These are phyloP conservation scores for Clonostachys chloroleuca DNA, from an alignment of 2,329 filamentous ascomycete genomes.

Conservation along the genomic window DNA sequence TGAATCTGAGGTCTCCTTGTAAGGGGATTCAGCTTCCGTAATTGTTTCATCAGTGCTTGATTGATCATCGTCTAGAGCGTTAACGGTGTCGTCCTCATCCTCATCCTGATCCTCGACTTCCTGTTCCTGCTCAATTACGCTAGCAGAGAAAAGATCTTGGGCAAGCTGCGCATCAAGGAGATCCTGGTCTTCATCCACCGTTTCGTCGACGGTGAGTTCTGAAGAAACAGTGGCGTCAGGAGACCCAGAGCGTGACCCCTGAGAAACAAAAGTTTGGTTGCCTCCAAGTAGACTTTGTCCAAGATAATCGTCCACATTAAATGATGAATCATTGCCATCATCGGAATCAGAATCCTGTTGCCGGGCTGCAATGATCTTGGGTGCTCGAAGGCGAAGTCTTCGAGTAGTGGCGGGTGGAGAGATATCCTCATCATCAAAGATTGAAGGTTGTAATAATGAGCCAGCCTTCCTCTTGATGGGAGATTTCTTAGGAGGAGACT, in stretches of 20 bases:
- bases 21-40: neutral
- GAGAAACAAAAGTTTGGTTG: no score
- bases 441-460: neutral
- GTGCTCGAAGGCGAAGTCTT: no score
- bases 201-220: neutral
- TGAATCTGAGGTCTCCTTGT: neutral
- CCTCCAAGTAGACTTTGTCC: no score
- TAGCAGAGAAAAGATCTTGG: neutral
- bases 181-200: neutral
- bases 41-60: neutral
- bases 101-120: neutral
- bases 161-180: neutral
- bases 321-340: no score
- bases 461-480: neutral
- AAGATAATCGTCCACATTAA: no score
- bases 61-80: neutral
- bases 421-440: conserved; percentile 1
- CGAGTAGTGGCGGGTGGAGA: no score
- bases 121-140: neutral
- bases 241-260: no score
- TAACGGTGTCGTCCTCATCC: neutral
- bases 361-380: no score
- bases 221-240: no score
- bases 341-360: no score
- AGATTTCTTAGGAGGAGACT: neutral